Base-by-base conservation (phyloP, 2,329 filamentous ascomycete genomes). In the Colletotrichum lentis region DNA sequence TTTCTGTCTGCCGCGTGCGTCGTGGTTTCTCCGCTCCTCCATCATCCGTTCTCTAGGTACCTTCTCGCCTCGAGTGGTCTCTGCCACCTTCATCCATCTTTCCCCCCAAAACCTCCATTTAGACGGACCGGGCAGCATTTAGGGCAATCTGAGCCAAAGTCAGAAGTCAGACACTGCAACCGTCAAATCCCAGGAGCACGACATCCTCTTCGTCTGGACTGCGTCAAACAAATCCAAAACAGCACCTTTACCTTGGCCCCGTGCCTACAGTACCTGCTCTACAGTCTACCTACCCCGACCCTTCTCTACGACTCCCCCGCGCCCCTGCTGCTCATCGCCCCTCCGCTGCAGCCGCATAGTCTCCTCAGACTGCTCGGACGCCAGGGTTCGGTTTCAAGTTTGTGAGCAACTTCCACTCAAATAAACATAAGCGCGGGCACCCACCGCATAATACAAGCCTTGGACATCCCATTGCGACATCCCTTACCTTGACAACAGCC, bases 221-320 rank as follows among this genome's bases (percentile, higher is more conserved):
- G 65, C 54, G 60, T 70, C 68, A 70, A 70, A 70, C 68, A 69
- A 64, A 54, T 65, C 64, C 55, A 60, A 70, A 70, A 70, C 68
- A 65, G 61, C 41, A 54, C 65, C 60, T 43, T 61, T 54, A 43
- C 63, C 56, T 35, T 10, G 41, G 46, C 12, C 46, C 46, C 12
- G 4, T 47, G 22, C 24, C 11, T 50, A n/a, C n/a, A n/a, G n/a
- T n/a, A 18, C 47, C 22, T 27, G 14, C n/a, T 20, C 31, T 31
- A 31, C 31, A 35, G 31, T 35, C 31, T 35, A 35, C 31, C 8
- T 35, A 35, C 31, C 31, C 31, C 31, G 31, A 35, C 31, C 62
- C 43, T 37, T 41, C 16, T 37, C 31, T 22, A 39, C 35, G 31
- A 24, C 44, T 46, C 43, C 58, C 50, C 62, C 35, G 46, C 57